Percentiles rank a stretch among this genome's conserved stretches.
Conservation (phyloP, 192 early-diverging fungal species). For the Globomyces pollinis-pini region DNA sequence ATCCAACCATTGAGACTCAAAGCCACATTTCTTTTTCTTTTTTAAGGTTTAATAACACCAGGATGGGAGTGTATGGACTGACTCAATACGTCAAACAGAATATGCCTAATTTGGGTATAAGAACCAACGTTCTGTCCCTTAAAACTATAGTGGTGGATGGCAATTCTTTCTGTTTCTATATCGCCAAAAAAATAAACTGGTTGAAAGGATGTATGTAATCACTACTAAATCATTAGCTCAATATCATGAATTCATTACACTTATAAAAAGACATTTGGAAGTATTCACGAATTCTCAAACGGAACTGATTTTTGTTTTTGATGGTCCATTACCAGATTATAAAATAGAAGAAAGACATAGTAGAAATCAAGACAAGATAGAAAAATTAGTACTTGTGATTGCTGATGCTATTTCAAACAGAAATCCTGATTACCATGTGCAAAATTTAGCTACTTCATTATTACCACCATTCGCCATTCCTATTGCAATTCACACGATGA, state of each 20-base stretch:
- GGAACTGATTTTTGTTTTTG: background rate
- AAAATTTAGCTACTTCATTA: background rate
- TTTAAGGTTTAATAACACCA: too few species aligned
- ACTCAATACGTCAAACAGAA: background rate
- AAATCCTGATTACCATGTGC: background rate
- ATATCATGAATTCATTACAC: background rate
- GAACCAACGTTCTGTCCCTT: background rate
- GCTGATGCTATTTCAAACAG: too few species aligned
- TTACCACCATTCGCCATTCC: background rate
- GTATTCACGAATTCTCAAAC: background rate
- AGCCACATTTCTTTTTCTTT: conserved; percentile 2
- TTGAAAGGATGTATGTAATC: too few species aligned
- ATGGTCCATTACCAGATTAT: conserved; percentile 1
- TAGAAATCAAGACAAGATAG: background rate
- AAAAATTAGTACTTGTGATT: background rate
- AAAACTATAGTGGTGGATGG: background rate
- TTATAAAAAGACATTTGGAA: background rate
- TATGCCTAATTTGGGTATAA: background rate
- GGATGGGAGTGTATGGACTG: conserved; percentile 1
- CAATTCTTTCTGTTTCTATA: background rate
- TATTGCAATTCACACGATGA: background rate
- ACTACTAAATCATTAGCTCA: too few species aligned
- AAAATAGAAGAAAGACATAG: background rate
- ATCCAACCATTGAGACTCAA: too few species aligned
- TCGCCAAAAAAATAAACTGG: conserved; percentile 1